Base-by-base conservation (phyloP, 2,329 filamentous ascomycete genomes). In the Sordariomycetes sp. region DNA sequence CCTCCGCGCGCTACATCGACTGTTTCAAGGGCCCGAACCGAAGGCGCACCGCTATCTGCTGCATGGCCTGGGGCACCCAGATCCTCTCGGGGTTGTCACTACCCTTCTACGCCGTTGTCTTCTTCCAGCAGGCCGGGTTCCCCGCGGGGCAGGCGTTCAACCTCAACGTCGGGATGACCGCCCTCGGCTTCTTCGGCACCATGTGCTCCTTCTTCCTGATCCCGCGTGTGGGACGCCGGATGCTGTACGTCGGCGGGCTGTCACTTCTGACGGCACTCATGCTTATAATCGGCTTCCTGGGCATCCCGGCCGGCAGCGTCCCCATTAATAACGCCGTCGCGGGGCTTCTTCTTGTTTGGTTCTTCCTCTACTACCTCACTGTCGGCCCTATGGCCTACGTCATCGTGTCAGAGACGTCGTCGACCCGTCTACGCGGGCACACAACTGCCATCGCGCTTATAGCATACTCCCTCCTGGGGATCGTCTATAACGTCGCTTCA, bases 401-500 rank as follows among this genome's bases (percentile, higher is more conserved):
- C 0, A 81, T 96, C 14, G 91, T 96, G 3, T 83, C 88, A 1
- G 91, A 96, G 70, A 73, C 96, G 20, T 91, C 89, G 0, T 90
- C 90, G 0, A 83, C 89, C 16, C 82, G 91, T 1, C 14, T 43
- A 10, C 12, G 37, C 4, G 14, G 6, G 14, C 5, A 43, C 6
- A 43, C 37, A 10, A 43, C 79, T 96, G 37, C 88, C 92, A 67
- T 92, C 95, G 37, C 6, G 4, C 37, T 6, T 3, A 16, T 6
- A 3, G 14, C 37, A 10, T 43, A 43, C 37, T 43, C 5, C 4
- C 37, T 43, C 24, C n/a, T 43, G 16, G 53, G 59, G 35, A 62
- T 71, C 11, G 46, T 65, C n/a, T 61, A 61, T 35, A 66, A 65
- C 48, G 56, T 64, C 11, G 28, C 59, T 55, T 67, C 60, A 66